These are phyloP conservation scores for Rhizopogon sp. DNA, from an alignment of 768 basidiomycete species.

Conservation along the genomic window DNA sequence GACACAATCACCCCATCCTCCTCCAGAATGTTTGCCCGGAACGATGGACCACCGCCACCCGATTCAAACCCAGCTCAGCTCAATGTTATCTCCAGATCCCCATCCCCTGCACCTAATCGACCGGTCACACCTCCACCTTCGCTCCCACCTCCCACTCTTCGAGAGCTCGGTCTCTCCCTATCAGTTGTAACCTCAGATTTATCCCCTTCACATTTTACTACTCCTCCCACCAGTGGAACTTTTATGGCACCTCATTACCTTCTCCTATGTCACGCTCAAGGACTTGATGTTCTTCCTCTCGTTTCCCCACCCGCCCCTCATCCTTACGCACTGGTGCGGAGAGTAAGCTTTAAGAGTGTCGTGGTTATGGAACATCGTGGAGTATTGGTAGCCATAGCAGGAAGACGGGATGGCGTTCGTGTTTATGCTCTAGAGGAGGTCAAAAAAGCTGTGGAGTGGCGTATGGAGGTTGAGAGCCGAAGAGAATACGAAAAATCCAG, in stretches of 20 bases:
- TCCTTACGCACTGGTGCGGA: slow-evolving; percentile 78
- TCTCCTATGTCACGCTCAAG: slow-evolving; percentile 80
- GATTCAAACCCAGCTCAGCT: slow-evolving; percentile 24
- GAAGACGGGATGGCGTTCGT: slow-evolving; percentile 78
- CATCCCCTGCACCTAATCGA: slow-evolving; percentile 52
- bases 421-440: slow-evolving; percentile 88
- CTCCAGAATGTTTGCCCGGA: slow-evolving; percentile 27
- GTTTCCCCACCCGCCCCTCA: slow-evolving; percentile 67
- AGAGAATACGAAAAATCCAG: slow-evolving; percentile 71
- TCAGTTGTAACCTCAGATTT: slow-evolving; percentile 62
- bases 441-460: slow-evolving; percentile 83
- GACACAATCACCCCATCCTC: slow-evolving; percentile 34
- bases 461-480: slow-evolving; percentile 73
- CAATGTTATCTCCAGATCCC: slow-evolving; percentile 40
- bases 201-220: slow-evolving; percentile 71
- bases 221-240: slow-evolving; percentile 72
- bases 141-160: slow-evolving; percentile 64
- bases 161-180: slow-evolving; percentile 71
- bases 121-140: slow-evolving; percentile 67
- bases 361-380: slow-evolving; percentile 92
- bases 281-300: slow-evolving; percentile 80
- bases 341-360: slow-evolving; percentile 81
- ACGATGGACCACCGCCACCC: slow-evolving; percentile 23
- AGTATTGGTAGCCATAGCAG: slow-evolving; percentile 86
- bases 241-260: slow-evolving; percentile 80